Conservation (phyloP, 352 stramenopile species). For the Pythium biforme region DNA sequence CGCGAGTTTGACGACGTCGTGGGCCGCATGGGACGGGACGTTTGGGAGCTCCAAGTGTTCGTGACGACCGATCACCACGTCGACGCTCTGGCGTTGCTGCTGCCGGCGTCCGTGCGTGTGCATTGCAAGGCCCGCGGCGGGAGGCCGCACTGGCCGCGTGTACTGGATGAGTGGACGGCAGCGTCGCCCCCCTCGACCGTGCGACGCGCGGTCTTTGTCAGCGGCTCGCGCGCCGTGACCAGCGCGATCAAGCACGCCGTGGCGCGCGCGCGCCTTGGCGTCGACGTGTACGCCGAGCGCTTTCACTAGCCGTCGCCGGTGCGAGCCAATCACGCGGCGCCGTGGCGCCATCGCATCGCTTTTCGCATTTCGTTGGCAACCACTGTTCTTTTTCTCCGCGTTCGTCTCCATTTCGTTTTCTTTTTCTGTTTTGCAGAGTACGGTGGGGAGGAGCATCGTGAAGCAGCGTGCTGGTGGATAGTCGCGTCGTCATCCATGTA, state of each 20-base stretch:
- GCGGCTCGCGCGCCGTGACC: constrained; percentile 24
- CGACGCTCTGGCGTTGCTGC: not conserved
- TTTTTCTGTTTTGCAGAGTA: not conserved
- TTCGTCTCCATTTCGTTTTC: not conserved
- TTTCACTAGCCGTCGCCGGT: constrained; percentile 20
- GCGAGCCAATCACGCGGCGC: not conserved
- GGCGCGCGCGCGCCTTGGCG: not conserved
- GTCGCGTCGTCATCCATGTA: not conserved
- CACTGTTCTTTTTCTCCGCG: not conserved
- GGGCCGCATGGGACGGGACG: not conserved
- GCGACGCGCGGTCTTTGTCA: constrained; percentile 27
- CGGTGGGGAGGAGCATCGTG: not conserved
- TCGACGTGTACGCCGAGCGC: constrained; percentile 34
- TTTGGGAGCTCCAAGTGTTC: constrained; percentile 22
- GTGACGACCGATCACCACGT: constrained; percentile 14
- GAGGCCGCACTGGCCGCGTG: constrained; percentile 15
- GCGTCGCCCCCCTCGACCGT: not conserved
- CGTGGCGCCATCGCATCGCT: not conserved
- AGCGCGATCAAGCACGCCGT: constrained; percentile 29
- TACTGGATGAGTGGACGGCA: constrained; percentile 10
- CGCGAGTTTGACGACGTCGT: constrained; percentile 32
- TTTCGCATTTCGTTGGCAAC: not conserved
- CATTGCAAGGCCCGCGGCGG: not conserved
- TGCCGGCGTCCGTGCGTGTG: constrained; percentile 6
- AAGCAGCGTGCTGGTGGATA: not conserved